A percentile compares a stretch with the other conserved stretches of the same genome.
Evolutionary conservation across 2,329 filamentous ascomycete genomes (phyloP).

Genomic region (Penicillium frequentans): DNA sequence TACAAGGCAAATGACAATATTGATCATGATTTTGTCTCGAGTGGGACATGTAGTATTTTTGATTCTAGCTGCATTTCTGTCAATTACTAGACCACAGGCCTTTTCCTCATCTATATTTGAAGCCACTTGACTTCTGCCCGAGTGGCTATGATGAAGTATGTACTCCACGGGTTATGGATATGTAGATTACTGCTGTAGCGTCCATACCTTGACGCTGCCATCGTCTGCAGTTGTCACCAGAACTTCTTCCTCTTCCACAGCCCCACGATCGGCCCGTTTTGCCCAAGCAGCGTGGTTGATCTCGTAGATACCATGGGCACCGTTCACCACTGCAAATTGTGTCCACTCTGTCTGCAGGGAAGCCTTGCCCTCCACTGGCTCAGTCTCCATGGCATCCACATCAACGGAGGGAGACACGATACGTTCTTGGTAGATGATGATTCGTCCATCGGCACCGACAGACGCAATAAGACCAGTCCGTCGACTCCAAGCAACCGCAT

Average conservation of each 20-base stretch:
- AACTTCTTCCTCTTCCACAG: conserved; percentile 71
- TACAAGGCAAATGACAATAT: conserved; percentile 2
- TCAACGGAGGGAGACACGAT: conserved; percentile 27
- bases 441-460: conserved; percentile 79
- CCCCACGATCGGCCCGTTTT: conserved; percentile 64
- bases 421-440: conserved; percentile 75
- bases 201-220: conserved; percentile 83
- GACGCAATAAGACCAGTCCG: conserved; percentile 78
- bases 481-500: conserved; percentile 81
- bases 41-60: background rate
- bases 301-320: conserved; percentile 88
- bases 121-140: background rate
- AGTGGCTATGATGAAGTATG: background rate
- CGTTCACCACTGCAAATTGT: conserved; percentile 66
- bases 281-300: conserved; percentile 93
- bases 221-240: conserved; percentile 91
- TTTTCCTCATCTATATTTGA: background rate
- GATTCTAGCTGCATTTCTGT: background rate
- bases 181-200: conserved; percentile 40
- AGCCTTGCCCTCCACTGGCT: conserved; percentile 26
- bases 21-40: background rate
- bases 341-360: conserved; percentile 62
- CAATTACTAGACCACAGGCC: background rate
- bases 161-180: background rate
- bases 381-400: conserved; percentile 28